Base-by-base conservation (phyloP, 352 stramenopile species). In the Globisporangium echinulatum region DNA sequence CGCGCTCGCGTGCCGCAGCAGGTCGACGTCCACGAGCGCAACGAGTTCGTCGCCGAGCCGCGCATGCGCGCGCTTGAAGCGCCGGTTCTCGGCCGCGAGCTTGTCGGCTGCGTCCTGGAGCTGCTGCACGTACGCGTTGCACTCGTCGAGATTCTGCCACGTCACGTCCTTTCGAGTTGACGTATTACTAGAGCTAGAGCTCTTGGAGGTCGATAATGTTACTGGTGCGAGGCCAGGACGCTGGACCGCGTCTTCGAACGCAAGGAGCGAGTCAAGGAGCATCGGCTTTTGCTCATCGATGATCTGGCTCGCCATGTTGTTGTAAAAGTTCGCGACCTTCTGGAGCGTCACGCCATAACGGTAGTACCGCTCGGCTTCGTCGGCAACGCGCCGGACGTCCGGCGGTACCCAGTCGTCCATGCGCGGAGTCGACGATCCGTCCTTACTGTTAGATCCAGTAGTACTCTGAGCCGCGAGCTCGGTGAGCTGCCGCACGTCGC, bases 271-370 rank as follows among this genome's bases (percentile, higher is more conserved):
- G 51, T 97, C 88, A 3, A 98, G 68, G 15, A 98, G 77, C 88
- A 98, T 97, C 3, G 91, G 85, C 59, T 97, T 97, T 75, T 98
- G 93, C 56, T 91, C 83, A 9, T 92, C 78, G 36, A 98, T 97
- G 66, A 98, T 98, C 58, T 97, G 82, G 7, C 80, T 82, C 36
- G 96, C 91, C 63, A 98, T 95, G 59, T 86, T 96, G 77, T 98
- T 98, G 84, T 98, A 98, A 64, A 98, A 98, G 58, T 97, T 98
- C 1, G 95, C 91, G 7, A 97, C 88, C 67, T 98, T 98, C 63
- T 98, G 97, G 17, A 98, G 74, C 54, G 92, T 94, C 8, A 98
- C 90, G 13, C 90, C 94, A 65, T 96, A 97, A 15, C 91, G 88
- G 66, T 97, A 97, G 78, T 95, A 97, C 59, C 92, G 93, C 66